Evolutionary conservation across 2,329 filamentous ascomycete genomes (phyloP).

Genomic region (Arthrobotrys musiformis): DNA sequence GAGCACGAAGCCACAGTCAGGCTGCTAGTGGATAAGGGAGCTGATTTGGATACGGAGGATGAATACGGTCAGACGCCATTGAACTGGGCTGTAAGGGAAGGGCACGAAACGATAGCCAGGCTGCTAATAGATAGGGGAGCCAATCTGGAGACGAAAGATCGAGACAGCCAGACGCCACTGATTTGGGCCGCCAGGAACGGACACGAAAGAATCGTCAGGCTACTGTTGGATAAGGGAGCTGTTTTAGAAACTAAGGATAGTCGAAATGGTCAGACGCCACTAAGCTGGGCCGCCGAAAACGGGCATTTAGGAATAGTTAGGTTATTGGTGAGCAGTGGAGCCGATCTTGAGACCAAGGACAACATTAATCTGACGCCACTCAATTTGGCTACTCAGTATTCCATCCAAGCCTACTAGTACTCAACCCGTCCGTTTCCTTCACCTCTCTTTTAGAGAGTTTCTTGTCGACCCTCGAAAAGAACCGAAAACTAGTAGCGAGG

Average conservation of each 20-base stretch:
- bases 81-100: background rate
- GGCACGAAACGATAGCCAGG: background rate
- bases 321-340: too few species aligned
- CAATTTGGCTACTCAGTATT: too few species aligned
- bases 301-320: too few species aligned
- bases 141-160: background rate
- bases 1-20: too few species aligned
- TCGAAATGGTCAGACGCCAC: too few species aligned
- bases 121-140: background rate
- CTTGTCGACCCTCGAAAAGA: constrained; percentile 9
- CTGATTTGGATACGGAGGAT: background rate
- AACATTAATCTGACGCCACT: too few species aligned
- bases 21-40: background rate
- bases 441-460: constrained; percentile 27
- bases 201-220: background rate
- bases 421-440: constrained; percentile 9
- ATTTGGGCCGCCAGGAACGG: background rate
- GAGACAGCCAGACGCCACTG: background rate
- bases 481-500: background rate
- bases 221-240: constrained; percentile 1
- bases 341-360: too few species aligned
- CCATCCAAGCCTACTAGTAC: background rate
- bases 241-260: background rate
- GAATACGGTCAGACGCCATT: background rate
- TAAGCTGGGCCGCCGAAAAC: too few species aligned